Evolutionary conservation across 106 monocot species (phyloP).

Genomic region (Iris macrosiphon): DNA sequence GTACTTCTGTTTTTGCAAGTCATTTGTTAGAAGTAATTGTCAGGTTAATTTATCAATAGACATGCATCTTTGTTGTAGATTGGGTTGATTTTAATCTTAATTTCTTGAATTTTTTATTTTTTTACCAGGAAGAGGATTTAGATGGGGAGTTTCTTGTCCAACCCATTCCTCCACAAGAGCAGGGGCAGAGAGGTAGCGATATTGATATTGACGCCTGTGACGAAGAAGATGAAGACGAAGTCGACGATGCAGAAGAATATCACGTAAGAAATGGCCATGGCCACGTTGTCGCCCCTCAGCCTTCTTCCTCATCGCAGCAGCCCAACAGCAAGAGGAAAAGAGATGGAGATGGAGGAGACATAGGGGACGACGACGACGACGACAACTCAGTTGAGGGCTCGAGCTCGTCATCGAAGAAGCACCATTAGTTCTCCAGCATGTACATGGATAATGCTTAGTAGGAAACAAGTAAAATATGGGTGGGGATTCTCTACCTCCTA

Average conservation of each 20-base stretch:
- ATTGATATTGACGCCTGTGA: conserved; percentile 24
- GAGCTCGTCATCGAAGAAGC: too few relatives aligned
- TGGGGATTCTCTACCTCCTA: too few relatives aligned
- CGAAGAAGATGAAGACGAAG: conserved; percentile 39
- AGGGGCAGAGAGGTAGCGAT: conserved; percentile 5
- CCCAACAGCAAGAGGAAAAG: conserved; percentile 56
- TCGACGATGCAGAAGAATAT: conserved; percentile 38
- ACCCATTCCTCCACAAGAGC: conserved; percentile 32
- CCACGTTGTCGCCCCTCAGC: background rate
- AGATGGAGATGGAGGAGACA: too few relatives aligned
- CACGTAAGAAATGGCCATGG: conserved; percentile 21
- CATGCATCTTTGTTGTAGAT: background rate
- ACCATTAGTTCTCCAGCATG: too few relatives aligned
- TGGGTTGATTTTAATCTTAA: conserved; percentile 17
- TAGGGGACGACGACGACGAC: too few relatives aligned
- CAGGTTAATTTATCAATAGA: too few relatives aligned
- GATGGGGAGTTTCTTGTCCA: conserved; percentile 52
- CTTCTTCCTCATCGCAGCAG: conserved; percentile 32
- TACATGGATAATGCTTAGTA: too few relatives aligned
- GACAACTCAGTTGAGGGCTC: too few relatives aligned
- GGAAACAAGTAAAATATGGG: too few relatives aligned
- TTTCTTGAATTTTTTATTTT: too few relatives aligned
- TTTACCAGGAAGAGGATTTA: too few relatives aligned
- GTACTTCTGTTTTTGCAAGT: background rate
- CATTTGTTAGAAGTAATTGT: too few relatives aligned